Evolutionary conservation across 1,139 yeast species (phyloP), one percentile per base, ranked within the genome.

Genomic region (Kodamaea derodonti): DNA sequence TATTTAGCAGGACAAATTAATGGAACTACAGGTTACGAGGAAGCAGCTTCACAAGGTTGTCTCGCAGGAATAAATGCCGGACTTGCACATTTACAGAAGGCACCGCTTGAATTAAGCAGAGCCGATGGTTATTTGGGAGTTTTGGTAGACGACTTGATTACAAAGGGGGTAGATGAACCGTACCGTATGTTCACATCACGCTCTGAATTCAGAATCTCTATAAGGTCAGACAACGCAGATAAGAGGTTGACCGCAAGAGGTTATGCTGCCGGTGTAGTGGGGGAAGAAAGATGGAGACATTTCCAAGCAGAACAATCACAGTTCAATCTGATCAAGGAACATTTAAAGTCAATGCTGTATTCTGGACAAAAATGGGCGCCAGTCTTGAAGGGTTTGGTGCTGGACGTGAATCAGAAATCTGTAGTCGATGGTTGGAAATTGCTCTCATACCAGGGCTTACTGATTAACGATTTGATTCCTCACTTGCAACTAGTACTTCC

Each of bases 21-120:
- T 54, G 99, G 99, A 29, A 94, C 99, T 1, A 94, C 99, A 0
- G 99, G 99, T 0, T 94, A 94, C 50, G 99, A 94, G 61, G 99
- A 94, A 56, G 99, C 99, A 0, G 96, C 97, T 2, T 82, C 97
- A 0, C 98, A 92, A 54, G 99, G 99, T 1, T 73, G 90, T 38
- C 63, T 94, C 32, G 98, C 99, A 1, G 99, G 99, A 5, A 83
- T 90, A 26, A 94, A 94, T 55, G 97, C 98, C 0, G 92, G 90
- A 0, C 65, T 81, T 17, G 51, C 75, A 0, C 49, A 58, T 14
- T 49, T 56, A 33, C 50, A 56, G 0, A 65, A 65, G 27, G 68
- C 65, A 0, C 74, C 78, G 1, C 60, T 92, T 41, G 64, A 67
- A 23, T 51, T 94, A 14, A 70, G 77, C 13, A 67, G 99, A 42